A percentile compares a stretch with the other conserved stretches of the same genome.
Evolutionary conservation across 2,329 filamentous ascomycete species (phyloP).

Genomic region (Magnaporthiopsis poae): DNA sequence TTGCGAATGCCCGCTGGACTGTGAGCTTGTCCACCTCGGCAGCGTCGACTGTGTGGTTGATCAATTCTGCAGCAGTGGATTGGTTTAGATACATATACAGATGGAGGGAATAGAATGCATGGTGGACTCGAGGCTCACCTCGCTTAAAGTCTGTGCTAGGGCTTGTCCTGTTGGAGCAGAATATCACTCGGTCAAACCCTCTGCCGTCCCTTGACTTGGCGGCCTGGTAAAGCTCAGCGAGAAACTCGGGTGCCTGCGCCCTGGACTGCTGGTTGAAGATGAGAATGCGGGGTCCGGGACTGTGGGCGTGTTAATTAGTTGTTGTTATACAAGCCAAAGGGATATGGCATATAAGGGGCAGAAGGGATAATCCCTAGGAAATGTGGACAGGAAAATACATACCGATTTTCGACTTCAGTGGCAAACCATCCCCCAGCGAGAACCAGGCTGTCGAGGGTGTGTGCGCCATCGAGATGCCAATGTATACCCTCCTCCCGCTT

Average conservation of each 20-base stretch:
- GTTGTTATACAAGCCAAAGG: neutral
- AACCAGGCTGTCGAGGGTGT: slow-evolving; percentile 74
- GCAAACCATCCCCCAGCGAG: slow-evolving; percentile 72
- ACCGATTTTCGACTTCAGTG: slow-evolving; percentile 19
- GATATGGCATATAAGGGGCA: too few relatives aligned
- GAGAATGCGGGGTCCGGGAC: slow-evolving; percentile 35
- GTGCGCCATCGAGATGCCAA: slow-evolving; percentile 82
- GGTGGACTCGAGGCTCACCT: slow-evolving; percentile 16
- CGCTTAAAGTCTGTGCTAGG: slow-evolving; percentile 39
- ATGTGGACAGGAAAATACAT: slow-evolving; percentile 11
- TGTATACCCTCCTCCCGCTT: slow-evolving; percentile 38
- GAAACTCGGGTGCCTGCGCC: slow-evolving; percentile 58
- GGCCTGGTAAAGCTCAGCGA: slow-evolving; percentile 37
- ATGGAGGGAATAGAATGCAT: slow-evolving; percentile 2
- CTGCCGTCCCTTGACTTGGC: slow-evolving; percentile 24
- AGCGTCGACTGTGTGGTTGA: slow-evolving; percentile 45
- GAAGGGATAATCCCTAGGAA: slow-evolving; percentile 11
- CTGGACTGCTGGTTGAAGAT: slow-evolving; percentile 92
- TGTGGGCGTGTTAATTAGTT: neutral
- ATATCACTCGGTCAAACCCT: slow-evolving; percentile 59
- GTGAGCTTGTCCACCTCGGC: slow-evolving; percentile 39
- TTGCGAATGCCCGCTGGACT: slow-evolving; percentile 41
- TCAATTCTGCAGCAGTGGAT: slow-evolving; percentile 33
- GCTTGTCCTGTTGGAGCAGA: slow-evolving; percentile 31
- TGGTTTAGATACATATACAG: slow-evolving; percentile 6